phyloP scores from a whole-genome alignment of 2,329 filamentous ascomycete species.

The Phyllosticta citribraziliensis region DNA sequence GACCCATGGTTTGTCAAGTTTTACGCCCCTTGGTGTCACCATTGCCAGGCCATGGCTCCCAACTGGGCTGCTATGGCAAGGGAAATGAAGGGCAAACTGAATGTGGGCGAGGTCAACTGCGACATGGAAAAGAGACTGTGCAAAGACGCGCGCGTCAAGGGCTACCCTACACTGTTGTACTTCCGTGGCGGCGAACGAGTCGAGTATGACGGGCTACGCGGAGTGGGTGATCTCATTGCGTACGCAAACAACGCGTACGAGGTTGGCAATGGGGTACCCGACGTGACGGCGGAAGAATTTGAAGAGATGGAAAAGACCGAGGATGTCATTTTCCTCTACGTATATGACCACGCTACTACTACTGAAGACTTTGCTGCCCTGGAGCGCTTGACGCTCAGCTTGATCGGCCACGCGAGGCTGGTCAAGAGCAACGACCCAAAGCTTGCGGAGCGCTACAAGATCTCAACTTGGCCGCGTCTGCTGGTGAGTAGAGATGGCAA shows the following conservation, averaged over 20 bases:
- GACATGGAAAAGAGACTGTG: constrained; percentile 79
- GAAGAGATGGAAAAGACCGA: constrained; percentile 81
- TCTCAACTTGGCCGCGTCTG: constrained; percentile 91
- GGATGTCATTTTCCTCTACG: constrained; percentile 94
- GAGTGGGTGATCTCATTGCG: constrained; percentile 77
- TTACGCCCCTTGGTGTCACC: constrained; percentile 93
- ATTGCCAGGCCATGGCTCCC: constrained; percentile 87
- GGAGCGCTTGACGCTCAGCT: constrained; percentile 72
- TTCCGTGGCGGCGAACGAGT: constrained; percentile 86
- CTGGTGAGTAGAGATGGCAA: constrained; percentile 82
- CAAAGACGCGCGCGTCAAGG: constrained; percentile 72
- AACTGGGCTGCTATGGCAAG: constrained; percentile 84
- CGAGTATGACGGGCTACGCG: constrained; percentile 86
- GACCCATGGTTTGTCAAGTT: constrained; percentile 99
- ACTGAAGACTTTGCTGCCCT: constrained; percentile 84
- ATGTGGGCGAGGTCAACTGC: constrained; percentile 94
- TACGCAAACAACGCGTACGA: constrained; percentile 83
- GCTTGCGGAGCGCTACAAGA: constrained; percentile 78
- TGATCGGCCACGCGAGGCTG: constrained; percentile 84
- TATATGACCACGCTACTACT: constrained; percentile 92
- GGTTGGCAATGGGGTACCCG: constrained; percentile 62
- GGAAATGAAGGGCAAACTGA: constrained; percentile 81
- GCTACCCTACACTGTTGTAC: constrained; percentile 84
- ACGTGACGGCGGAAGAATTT: constrained; percentile 69
- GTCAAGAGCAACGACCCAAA: constrained; percentile 79